Percentiles rank a stretch among this genome's conserved stretches.
Conservation (phyloP, 2,329 filamentous ascomycete species). For the Penicillium sp. region DNA sequence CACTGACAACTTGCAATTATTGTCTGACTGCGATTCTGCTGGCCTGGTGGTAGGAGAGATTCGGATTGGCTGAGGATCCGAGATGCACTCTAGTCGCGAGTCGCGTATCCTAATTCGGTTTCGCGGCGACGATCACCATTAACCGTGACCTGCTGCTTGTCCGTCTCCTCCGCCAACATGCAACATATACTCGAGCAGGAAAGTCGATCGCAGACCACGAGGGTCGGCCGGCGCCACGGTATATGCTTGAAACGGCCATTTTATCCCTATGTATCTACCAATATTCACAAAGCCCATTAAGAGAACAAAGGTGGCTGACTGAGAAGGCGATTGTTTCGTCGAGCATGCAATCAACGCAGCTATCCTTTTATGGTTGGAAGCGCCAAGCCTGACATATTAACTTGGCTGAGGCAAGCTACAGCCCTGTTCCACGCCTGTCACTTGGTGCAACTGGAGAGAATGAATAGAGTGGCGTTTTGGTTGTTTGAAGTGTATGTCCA, state of each 20-base stretch:
- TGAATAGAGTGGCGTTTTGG: not conserved
- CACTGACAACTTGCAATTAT: not conserved
- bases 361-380: not conserved
- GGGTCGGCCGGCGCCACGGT: not conserved
- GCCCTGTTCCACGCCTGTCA: not conserved
- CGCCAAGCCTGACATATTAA: not conserved
- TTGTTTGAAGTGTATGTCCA: not conserved
- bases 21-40: not conserved
- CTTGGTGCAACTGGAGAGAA: not conserved
- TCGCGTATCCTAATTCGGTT: not conserved
- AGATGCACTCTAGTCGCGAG: not conserved
- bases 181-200: not conserved
- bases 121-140: constrained; percentile 1
- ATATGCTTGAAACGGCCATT: not conserved
- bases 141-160: not conserved
- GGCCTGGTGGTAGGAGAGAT: not conserved
- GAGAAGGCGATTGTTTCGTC: not conserved
- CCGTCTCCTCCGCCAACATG: not conserved
- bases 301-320: not conserved
- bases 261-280: not conserved
- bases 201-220: not conserved
- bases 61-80: not conserved
- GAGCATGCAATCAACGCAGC: not conserved
- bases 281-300: not conserved
- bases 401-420: not conserved